phyloP scores from a whole-genome alignment of 306 rosid genomes.

The Cicer bijugum region DNA sequence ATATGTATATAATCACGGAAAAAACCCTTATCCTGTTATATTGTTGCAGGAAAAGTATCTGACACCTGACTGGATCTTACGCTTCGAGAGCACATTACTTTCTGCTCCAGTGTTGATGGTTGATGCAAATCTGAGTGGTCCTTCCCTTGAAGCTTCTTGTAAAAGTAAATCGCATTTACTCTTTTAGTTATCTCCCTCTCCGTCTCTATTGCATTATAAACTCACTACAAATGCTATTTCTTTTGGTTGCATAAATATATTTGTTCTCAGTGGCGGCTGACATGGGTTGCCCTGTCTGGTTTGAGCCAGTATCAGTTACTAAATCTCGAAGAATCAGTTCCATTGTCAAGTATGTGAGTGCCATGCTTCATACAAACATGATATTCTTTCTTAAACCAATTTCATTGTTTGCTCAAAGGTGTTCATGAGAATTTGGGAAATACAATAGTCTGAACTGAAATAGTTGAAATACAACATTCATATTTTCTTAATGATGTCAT shows the following conservation, averaged over 20 bases:
- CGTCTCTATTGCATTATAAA: conserved; percentile 29
- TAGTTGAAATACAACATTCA: conserved; percentile 12
- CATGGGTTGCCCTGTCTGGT: conserved; percentile 74
- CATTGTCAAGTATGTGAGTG: conserved; percentile 81
- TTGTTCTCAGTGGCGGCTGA: conserved; percentile 68
- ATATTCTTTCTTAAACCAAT: conserved; percentile 18
- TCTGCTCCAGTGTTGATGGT: conserved; percentile 78
- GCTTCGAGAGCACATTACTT: conserved; percentile 55
- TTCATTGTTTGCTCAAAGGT: conserved; percentile 12
- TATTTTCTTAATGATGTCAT: not conserved
- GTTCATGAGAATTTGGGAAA: conserved; percentile 34
- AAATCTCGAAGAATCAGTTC: conserved; percentile 79
- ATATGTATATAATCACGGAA: conserved; percentile 27
- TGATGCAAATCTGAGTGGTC: conserved; percentile 77
- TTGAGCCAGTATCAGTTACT: conserved; percentile 92
- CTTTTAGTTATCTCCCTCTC: conserved; percentile 32
- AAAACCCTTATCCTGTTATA: conserved; percentile 21
- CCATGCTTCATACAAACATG: conserved; percentile 36
- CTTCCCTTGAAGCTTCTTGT: conserved; percentile 74
- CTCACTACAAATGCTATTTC: conserved; percentile 25
- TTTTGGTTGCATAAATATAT: conserved; percentile 36
- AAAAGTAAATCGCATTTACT: conserved; percentile 53
- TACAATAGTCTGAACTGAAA: not conserved
- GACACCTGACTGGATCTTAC: conserved; percentile 78
- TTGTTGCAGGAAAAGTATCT: conserved; percentile 73